Conservation (phyloP, 192 early-diverging fungal genomes). For the Pilobolus umbonatus region DNA sequence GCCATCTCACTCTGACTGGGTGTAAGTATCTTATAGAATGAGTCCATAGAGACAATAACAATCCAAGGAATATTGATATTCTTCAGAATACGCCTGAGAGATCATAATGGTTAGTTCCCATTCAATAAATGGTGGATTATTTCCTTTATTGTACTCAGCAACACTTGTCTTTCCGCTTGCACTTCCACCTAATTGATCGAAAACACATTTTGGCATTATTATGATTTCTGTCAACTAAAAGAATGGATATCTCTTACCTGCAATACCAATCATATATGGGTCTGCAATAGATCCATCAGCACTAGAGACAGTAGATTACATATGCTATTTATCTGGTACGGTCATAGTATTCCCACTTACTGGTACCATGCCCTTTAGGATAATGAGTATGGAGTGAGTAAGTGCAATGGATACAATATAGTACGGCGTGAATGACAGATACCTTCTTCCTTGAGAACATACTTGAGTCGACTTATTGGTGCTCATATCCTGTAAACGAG, state of each 20-base stretch:
- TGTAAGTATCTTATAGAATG: slow-evolving; percentile 85
- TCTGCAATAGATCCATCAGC: slow-evolving; percentile 57
- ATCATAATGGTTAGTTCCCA: background rate
- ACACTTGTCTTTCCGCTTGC: slow-evolving; percentile 85
- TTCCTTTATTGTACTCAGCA: slow-evolving; percentile 39
- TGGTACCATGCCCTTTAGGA: slow-evolving; percentile 15
- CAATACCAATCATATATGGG: slow-evolving; percentile 70
- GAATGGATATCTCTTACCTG: slow-evolving; percentile 39
- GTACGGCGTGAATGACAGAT: background rate
- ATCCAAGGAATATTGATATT: slow-evolving; percentile 80
- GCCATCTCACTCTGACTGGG: slow-evolving; percentile 62
- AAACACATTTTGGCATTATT: background rate
- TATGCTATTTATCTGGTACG: too few relatives aligned
- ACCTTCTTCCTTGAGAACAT: slow-evolving; percentile 18
- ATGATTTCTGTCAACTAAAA: too few relatives aligned
- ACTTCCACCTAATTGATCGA: slow-evolving; percentile 50
- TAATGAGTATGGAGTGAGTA: background rate
- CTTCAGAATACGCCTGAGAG: slow-evolving; percentile 62
- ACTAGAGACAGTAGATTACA: slow-evolving; percentile 22
- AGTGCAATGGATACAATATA: background rate
- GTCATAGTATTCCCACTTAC: background rate
- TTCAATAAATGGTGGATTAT: background rate
- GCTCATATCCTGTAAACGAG: background rate
- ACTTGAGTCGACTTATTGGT: slow-evolving; percentile 15
- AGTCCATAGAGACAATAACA: slow-evolving; percentile 92